Conservation (phyloP, 2,329 filamentous ascomycete genomes). For the Arthrobotrys sinensis region DNA sequence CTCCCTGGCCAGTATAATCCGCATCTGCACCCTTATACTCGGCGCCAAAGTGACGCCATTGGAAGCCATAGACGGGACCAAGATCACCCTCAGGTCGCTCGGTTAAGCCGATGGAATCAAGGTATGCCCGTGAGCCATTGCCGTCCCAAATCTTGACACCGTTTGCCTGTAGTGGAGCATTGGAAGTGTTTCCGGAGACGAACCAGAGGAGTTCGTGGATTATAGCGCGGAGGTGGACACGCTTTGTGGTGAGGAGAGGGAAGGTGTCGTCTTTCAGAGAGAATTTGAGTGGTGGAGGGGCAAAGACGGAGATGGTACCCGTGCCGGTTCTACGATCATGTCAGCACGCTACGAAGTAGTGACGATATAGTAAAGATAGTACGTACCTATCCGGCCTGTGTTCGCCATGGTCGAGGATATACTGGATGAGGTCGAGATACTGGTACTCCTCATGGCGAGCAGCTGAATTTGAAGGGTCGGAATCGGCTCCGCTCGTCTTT, state of each 20-base stretch:
- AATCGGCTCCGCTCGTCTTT: constrained; percentile 41
- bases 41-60: constrained; percentile 98
- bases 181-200: constrained; percentile 85
- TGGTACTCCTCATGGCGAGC: constrained; percentile 86
- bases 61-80: constrained; percentile 96
- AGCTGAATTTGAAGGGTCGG: constrained; percentile 5
- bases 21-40: constrained; percentile 83
- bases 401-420: constrained; percentile 87
- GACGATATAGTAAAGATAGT: neutral
- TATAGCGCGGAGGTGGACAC: constrained; percentile 92
- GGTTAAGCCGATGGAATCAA: constrained; percentile 85
- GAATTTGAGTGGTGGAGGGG: constrained; percentile 89
- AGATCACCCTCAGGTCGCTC: constrained; percentile 90
- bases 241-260: constrained; percentile 96
- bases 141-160: constrained; percentile 99
- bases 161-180: constrained; percentile 79
- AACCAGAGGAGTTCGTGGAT: constrained; percentile 97
- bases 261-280: constrained; percentile 83
- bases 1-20: constrained; percentile 89
- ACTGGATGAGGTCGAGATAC: constrained; percentile 89
- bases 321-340: constrained; percentile 82
- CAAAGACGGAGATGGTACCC: constrained; percentile 90
- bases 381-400: constrained; percentile 85
- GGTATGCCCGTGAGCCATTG: constrained; percentile 90
- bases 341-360: constrained; percentile 1